Percentiles rank a stretch among this genome's conserved stretches.
phyloP scores from a whole-genome alignment of 129 eudicot species.

The Chrysanthemum seticuspe region DNA sequence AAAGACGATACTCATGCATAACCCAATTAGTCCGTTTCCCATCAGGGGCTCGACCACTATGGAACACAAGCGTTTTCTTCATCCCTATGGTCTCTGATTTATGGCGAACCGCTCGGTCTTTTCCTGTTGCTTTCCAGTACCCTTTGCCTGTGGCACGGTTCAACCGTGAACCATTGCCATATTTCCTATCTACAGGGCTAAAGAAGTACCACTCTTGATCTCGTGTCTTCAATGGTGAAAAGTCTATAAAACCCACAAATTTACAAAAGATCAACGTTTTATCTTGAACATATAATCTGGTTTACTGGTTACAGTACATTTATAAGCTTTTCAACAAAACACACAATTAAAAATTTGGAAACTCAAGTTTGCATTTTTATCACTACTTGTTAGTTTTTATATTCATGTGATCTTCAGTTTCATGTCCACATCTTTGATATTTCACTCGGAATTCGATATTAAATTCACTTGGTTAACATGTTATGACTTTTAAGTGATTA shows the following conservation, averaged over 20 bases:
- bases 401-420: neutral
- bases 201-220: slow-evolving; percentile 89
- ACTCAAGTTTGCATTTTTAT: neutral
- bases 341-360: neutral
- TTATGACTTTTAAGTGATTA: neutral
- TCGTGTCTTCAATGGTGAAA: slow-evolving; percentile 68
- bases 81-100: slow-evolving; percentile 63
- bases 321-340: neutral
- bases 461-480: neutral
- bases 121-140: slow-evolving; percentile 88
- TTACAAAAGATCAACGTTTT: neutral
- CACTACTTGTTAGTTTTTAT: neutral
- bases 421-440: slow-evolving; percentile 4
- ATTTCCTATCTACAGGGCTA: slow-evolving; percentile 77
- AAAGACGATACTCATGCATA: slow-evolving; percentile 81
- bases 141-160: slow-evolving; percentile 84
- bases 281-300: slow-evolving; percentile 6
- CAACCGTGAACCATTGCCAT: slow-evolving; percentile 67
- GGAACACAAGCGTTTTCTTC: slow-evolving; percentile 87
- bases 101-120: slow-evolving; percentile 67
- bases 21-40: slow-evolving; percentile 93
- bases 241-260: slow-evolving; percentile 35
- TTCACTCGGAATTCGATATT: neutral
- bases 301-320: neutral
- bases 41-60: slow-evolving; percentile 83